Percentiles rank a stretch among this genome's conserved stretches.
Conservation (phyloP, 2,329 filamentous ascomycete species). For the Phyllachora maydis region DNA sequence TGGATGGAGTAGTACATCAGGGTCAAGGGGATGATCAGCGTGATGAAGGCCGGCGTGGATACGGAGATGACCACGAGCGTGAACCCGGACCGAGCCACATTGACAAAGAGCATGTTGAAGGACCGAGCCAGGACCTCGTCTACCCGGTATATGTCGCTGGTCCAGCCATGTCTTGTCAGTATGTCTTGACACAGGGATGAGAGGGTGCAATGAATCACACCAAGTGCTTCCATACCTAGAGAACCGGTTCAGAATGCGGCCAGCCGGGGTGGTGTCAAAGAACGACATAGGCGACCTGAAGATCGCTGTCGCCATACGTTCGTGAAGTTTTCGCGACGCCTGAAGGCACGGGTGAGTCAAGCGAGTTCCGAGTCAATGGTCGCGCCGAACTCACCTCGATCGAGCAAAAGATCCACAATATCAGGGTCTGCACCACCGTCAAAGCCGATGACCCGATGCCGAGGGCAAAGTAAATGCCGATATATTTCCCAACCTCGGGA, state of each 20-base stretch:
- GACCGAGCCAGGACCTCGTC: slow-evolving; percentile 89
- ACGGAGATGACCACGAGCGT: slow-evolving; percentile 72
- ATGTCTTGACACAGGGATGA: too few relatives aligned
- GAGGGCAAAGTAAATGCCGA: slow-evolving; percentile 90
- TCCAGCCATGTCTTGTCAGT: too few relatives aligned
- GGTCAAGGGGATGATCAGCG: slow-evolving; percentile 62
- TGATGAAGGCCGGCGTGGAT: slow-evolving; percentile 60
- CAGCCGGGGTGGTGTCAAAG: slow-evolving; percentile 91
- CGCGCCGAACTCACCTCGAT: slow-evolving; percentile 48
- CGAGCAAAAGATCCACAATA: slow-evolving; percentile 98
- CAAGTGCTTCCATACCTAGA: slow-evolving; percentile 70
- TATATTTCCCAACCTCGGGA: slow-evolving; percentile 64
- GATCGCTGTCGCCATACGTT: slow-evolving; percentile 91
- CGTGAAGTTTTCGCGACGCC: slow-evolving; percentile 90
- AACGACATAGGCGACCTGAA: slow-evolving; percentile 98
- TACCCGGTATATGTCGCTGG: slow-evolving; percentile 59
- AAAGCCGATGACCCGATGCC: slow-evolving; percentile 71
- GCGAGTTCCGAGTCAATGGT: slow-evolving; percentile 5
- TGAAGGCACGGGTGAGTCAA: slow-evolving; percentile 12
- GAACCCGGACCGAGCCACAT: slow-evolving; percentile 54
- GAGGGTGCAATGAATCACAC: neutral
- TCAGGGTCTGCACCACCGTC: slow-evolving; percentile 79
- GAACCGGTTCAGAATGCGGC: slow-evolving; percentile 92
- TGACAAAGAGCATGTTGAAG: slow-evolving; percentile 91
- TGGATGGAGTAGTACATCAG: slow-evolving; percentile 83